Base-by-base conservation (phyloP, 2,329 filamentous ascomycete species). In the Arthrobotrys conoides region DNA sequence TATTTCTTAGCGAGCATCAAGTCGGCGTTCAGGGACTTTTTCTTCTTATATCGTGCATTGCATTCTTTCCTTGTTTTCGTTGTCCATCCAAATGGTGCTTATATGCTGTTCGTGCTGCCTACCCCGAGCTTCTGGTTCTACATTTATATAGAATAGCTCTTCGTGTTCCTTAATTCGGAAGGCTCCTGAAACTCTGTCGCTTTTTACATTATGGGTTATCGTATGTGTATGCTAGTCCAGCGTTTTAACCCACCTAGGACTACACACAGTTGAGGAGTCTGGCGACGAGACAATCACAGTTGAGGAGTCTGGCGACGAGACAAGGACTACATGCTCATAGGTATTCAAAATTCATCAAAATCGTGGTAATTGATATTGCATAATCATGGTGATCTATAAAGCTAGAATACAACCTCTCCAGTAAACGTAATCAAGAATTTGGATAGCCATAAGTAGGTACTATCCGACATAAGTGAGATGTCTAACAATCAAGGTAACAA, bases 1-100 rank as follows among this genome's bases (percentile, higher is more conserved):
- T 63, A 27, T 41, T 18, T 41, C 9, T 61, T 61, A 61, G 57
- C 33, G 57, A n/a, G 57, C 57, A 61, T 61, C 20, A 44, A 44
- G 36, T 10, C 22, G 57, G 57, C 57, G 57, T 61, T 61, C n/a
- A 44, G 22, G 30, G n/a, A n/a, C n/a, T 49, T 10, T 20, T 57
- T 22, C 0, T 44, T 3, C 38, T 68, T 30, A 18, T 18, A 27
- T 55, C 12, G 10, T 53, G 33, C 48, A 65, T 27, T 51, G 20
- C 49, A 46, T 73, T 41, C 1, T 24, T 41, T 27, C 30, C 51
- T 41, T 65, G 22, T 24, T 63, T n/a, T 46, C 30, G 38, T 22
- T n/a, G n/a, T 18, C 38, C 33, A 24, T 18, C 46, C 46, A 33
- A 59, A n/a, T n/a, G 57, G 57, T 14, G 12, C 12, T 4, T 41